These are phyloP conservation scores for Trichophyton rubrum DNA, from an alignment of 2,329 filamentous ascomycete species.

Conservation along the genomic window DNA sequence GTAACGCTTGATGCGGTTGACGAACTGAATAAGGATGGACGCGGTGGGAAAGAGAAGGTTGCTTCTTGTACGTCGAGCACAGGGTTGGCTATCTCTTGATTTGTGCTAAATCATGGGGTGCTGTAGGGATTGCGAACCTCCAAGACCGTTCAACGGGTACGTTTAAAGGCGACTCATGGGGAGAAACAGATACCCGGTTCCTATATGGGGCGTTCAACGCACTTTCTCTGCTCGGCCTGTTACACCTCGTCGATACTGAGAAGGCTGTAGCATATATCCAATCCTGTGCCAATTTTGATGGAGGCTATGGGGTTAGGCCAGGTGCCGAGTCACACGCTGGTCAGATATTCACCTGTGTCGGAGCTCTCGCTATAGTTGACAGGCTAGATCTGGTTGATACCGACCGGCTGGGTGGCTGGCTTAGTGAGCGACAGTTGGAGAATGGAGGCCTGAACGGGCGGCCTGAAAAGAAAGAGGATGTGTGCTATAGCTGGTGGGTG, in stretches of 20 bases:
- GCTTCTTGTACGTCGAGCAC: constrained; percentile 56
- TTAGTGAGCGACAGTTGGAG: constrained; percentile 81
- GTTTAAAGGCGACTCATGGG: constrained; percentile 92
- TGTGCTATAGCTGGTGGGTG: constrained; percentile 99
- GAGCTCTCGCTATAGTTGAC: constrained; percentile 69
- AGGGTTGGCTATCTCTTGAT: constrained; percentile 5
- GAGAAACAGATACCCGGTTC: constrained; percentile 89
- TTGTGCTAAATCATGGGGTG: constrained; percentile 13
- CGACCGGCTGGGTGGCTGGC: constrained; percentile 74
- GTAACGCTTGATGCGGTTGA: constrained; percentile 74
- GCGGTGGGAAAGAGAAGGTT: constrained; percentile 56
- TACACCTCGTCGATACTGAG: constrained; percentile 62
- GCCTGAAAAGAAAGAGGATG: constrained; percentile 90
- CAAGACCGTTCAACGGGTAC: constrained; percentile 73
- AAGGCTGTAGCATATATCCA: constrained; percentile 69
- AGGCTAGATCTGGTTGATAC: constrained; percentile 70
- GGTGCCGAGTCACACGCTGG: constrained; percentile 90
- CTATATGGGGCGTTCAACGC: constrained; percentile 83
- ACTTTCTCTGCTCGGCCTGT: constrained; percentile 65
- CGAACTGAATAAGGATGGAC: constrained; percentile 60
- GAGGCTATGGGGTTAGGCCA: constrained; percentile 78
- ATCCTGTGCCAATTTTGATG: constrained; percentile 84
- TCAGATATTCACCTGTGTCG: constrained; percentile 90
- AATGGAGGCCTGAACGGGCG: constrained; percentile 85
- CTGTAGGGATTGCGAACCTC: constrained; percentile 60